Conservation (phyloP, 768 basidiomycete genomes). For the Amyloporia xantha region DNA sequence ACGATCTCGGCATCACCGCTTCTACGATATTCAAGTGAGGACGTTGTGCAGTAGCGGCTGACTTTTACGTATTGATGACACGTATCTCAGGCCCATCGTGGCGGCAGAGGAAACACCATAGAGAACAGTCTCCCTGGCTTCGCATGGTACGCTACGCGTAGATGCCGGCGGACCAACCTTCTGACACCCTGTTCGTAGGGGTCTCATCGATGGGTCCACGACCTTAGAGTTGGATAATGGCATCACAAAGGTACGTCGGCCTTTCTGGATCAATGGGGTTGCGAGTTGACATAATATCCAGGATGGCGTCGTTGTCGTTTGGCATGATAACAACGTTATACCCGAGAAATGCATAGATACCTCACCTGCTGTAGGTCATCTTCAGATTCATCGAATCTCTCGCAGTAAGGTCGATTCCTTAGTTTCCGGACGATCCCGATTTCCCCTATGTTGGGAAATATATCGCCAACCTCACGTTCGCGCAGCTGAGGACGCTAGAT, state of each 20-base stretch:
- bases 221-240: conserved; percentile 78
- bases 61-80: conserved; percentile 8
- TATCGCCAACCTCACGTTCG: conserved; percentile 69
- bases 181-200: conserved; percentile 36
- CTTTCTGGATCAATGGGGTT: neutral
- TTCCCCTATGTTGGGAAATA: conserved; percentile 76
- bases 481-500: conserved; percentile 75
- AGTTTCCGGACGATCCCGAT: conserved; percentile 51
- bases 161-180: neutral
- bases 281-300: conserved; percentile 21
- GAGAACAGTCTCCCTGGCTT: conserved; percentile 73
- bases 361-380: conserved; percentile 42
- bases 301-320: conserved; percentile 75
- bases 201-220: conserved; percentile 65
- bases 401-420: neutral
- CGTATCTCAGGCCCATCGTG: conserved; percentile 58
- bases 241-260: conserved; percentile 49
- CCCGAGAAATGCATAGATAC: conserved; percentile 67
- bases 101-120: conserved; percentile 66
- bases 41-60: neutral
- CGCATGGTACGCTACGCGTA: conserved; percentile 48
- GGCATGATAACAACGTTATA: conserved; percentile 69
- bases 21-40: conserved; percentile 47
- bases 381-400: neutral
- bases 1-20: conserved; percentile 17